These are phyloP conservation scores for Monascus purpureus DNA, from an alignment of 495 filamentous ascomycete genomes.

Conservation along the genomic window DNA sequence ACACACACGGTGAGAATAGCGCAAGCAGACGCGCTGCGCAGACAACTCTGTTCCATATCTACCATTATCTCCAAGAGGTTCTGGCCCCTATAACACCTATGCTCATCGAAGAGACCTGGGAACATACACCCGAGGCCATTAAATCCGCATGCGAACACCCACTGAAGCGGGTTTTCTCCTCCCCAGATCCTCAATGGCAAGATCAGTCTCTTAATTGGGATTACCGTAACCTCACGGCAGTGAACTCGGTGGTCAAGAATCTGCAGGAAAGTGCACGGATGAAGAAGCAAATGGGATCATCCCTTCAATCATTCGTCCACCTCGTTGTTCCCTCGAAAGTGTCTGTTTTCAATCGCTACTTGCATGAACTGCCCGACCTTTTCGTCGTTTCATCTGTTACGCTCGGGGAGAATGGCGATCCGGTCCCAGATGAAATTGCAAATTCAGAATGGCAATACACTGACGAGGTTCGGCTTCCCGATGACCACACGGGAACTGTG, in stretches of 20 bases:
- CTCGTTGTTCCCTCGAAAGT: conserved; percentile 19
- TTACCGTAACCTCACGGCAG: conserved; percentile 42
- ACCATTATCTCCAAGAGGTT: conserved; percentile 55
- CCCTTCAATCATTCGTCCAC: conserved; percentile 54
- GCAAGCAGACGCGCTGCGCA: conserved; percentile 39
- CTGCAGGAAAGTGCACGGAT: conserved; percentile 53
- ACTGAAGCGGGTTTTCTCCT: conserved; percentile 21
- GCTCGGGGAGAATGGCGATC: conserved; percentile 22
- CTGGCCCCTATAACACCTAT: conserved; percentile 71
- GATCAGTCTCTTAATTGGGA: conserved; percentile 27
- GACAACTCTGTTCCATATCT: conserved; percentile 57
- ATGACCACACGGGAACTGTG: conserved; percentile 31
- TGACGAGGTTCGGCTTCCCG: conserved; percentile 36
- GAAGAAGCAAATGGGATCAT: conserved; percentile 56
- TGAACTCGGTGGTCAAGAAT: conserved; percentile 48
- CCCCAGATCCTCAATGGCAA: conserved; percentile 21
- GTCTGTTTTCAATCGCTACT: conserved; percentile 32
- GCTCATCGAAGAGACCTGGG: conserved; percentile 81
- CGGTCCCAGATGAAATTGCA: conserved; percentile 12
- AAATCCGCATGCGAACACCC: conserved; percentile 35
- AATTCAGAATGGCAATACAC: conserved; percentile 39
- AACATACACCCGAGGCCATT: conserved; percentile 51
- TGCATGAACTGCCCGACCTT: conserved; percentile 51
- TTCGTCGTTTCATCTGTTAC: conserved; percentile 65
- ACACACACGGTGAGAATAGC: conserved; percentile 54